Evolutionary conservation across 2,329 filamentous ascomycete genomes (phyloP).

Genomic region (Neophaeococcomyces aloes): DNA sequence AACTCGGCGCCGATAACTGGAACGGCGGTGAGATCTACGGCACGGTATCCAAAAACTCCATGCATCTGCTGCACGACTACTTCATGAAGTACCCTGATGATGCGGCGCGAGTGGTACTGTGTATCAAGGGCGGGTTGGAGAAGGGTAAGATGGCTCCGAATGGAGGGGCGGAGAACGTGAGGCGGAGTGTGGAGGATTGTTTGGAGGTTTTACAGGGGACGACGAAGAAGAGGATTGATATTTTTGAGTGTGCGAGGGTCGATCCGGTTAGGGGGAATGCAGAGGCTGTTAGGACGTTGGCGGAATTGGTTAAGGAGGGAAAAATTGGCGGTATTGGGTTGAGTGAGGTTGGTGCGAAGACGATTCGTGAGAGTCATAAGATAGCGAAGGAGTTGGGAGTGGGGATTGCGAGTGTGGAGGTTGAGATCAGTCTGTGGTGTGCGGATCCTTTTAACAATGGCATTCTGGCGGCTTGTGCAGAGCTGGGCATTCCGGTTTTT

Average conservation of each 20-base stretch:
- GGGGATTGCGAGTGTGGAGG: constrained; percentile 46
- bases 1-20: constrained; percentile 43
- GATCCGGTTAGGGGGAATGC: constrained; percentile 44
- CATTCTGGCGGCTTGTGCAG: constrained; percentile 45
- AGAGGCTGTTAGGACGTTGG: constrained; percentile 32
- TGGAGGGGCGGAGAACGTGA: constrained; percentile 44
- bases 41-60: constrained; percentile 44
- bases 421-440: constrained; percentile 49
- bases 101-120: constrained; percentile 50
- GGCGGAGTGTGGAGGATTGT: constrained; percentile 49
- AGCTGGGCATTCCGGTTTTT: constrained; percentile 48
- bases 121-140: constrained; percentile 49
- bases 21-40: constrained; percentile 59
- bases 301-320: constrained; percentile 29
- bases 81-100: constrained; percentile 55
- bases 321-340: constrained; percentile 36
- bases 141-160: constrained; percentile 33
- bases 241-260: constrained; percentile 50
- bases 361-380: constrained; percentile 30
- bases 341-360: constrained; percentile 36
- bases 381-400: neutral
- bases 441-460: constrained; percentile 50
- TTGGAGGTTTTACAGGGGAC: constrained; percentile 43
- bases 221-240: constrained; percentile 44
- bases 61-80: constrained; percentile 51